Conservation (phyloP, 257 asterid species). For the Prunella vulgaris region DNA sequence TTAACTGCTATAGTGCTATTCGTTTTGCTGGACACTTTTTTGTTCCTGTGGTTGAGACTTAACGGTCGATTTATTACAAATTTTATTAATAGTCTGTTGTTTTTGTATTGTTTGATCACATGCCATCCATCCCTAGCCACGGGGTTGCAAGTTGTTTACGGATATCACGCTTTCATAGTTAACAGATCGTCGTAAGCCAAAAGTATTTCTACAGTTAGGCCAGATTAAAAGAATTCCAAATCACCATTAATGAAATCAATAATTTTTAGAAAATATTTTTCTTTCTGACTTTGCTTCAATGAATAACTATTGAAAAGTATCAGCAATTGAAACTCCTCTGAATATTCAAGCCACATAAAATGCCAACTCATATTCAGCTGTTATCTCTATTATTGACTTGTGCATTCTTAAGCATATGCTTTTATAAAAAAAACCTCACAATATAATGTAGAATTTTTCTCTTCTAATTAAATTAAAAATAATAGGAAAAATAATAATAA, state of each 20-base stretch:
- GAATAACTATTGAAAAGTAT: neutral
- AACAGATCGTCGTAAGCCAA: neutral
- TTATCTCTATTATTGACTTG: conserved; percentile 15
- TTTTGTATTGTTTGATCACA: too few species aligned
- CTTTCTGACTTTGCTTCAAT: too few species aligned
- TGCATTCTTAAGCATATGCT: conserved; percentile 7
- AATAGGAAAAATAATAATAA: too few species aligned
- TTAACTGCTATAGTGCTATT: too few species aligned
- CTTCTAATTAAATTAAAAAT: neutral
- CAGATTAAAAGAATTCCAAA: neutral
- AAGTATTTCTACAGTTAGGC: neutral
- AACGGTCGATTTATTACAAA: too few species aligned
- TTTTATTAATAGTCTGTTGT: too few species aligned
- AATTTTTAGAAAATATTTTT: neutral
- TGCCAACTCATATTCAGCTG: conserved; percentile 3
- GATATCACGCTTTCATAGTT: too few species aligned
- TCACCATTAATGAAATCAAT: neutral
- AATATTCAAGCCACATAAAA: conserved; percentile 11
- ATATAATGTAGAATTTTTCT: neutral
- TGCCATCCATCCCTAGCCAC: too few species aligned
- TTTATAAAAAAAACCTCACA: conserved; percentile 18
- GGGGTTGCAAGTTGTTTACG: too few species aligned
- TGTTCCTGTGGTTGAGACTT: too few species aligned
- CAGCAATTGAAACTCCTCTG: neutral
- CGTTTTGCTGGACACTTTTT: too few species aligned